These are phyloP conservation scores for Vitis rupestris DNA, from an alignment of 164 flowering plant species.

Conservation along the genomic window DNA sequence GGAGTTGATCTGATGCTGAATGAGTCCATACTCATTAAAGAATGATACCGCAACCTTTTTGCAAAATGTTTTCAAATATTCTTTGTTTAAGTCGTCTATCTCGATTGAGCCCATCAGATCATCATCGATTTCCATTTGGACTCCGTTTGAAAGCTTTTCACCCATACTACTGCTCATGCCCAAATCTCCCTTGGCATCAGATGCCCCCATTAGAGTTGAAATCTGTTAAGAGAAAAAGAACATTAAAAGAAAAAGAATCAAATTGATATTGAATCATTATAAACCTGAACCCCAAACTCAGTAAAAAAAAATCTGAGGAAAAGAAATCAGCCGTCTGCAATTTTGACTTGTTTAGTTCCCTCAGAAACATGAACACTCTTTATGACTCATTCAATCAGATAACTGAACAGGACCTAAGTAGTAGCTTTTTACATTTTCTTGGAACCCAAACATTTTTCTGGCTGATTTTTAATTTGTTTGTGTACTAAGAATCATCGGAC, in stretches of 20 bases:
- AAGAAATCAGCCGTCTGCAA: too few relatives aligned
- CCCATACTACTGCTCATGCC: constrained; percentile 20
- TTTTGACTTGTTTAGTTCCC: too few relatives aligned
- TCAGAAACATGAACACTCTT: too few relatives aligned
- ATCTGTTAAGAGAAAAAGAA: constrained; percentile 1
- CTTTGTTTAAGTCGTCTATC: constrained; percentile 29
- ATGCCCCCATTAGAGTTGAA: constrained; percentile 17
- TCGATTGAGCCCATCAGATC: constrained; percentile 16
- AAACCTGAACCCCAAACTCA: neutral
- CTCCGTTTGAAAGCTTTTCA: constrained; percentile 11
- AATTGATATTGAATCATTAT: neutral
- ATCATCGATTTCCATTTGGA: constrained; percentile 31
- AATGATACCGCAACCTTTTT: constrained; percentile 54
- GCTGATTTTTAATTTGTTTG: too few relatives aligned
- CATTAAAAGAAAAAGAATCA: neutral
- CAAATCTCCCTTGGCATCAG: constrained; percentile 15
- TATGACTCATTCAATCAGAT: too few relatives aligned
- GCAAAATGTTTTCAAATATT: constrained; percentile 39
- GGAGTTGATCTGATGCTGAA: constrained; percentile 79
- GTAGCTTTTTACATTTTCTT: too few relatives aligned
- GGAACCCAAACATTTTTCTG: too few relatives aligned
- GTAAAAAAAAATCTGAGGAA: too few relatives aligned
- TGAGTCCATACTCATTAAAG: constrained; percentile 67
- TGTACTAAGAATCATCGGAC: too few relatives aligned
- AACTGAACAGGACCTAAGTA: too few relatives aligned